Base-by-base conservation (phyloP, 352 stramenopile genomes). In the Phytophthora chlamydospora region DNA sequence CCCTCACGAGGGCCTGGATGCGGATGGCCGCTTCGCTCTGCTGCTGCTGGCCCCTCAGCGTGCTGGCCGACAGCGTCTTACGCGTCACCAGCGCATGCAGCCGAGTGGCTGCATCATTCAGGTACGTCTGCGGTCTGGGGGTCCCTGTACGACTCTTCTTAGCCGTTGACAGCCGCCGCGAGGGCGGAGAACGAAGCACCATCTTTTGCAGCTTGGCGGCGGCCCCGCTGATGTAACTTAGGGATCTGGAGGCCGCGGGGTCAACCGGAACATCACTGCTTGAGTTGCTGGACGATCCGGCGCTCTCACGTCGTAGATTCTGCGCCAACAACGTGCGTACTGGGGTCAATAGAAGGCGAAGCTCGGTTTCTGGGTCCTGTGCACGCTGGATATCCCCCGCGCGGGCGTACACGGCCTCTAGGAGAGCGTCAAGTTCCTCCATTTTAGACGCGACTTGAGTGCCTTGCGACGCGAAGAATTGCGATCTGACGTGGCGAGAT, bases 1-100 rank as follows among this genome's bases (percentile, higher is more conserved):
- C 83, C 6, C 83, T 67, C 19, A 90, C 77, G 2, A 91, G 69
- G 32, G 83, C 81, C 62, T 95, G 82, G 61, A 93, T 93, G 42
- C 78, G 78, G 17, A 76, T 79, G 16, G 80, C 85, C 0, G 80
- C 83, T 12, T 89, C 78, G 16, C 65, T 73, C 36, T 73, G 62
- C 10, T 58, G 33, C 31, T 72, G 34, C 38, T 52, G 58, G 7
- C 51, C 62, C 14, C 55, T 33, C 35, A 71, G 16, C 11, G 42
- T 31, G 35, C 43, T 56, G 32, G 47, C 47, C 6, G 56, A 63
- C 42, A 69, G 38, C 10, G 56, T 52, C 53, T 65, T 58, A n/a
- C 74, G 64, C 12, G 62, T 71, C 9, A 81, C 68, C 2, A 83
- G 55, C 12, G 68, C 68, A 17, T 81, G 73, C 4, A 85, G 54